Percentiles rank a stretch among this genome's conserved stretches.
phyloP scores from a whole-genome alignment of 257 asterid species.

The Apocynum venetum region DNA sequence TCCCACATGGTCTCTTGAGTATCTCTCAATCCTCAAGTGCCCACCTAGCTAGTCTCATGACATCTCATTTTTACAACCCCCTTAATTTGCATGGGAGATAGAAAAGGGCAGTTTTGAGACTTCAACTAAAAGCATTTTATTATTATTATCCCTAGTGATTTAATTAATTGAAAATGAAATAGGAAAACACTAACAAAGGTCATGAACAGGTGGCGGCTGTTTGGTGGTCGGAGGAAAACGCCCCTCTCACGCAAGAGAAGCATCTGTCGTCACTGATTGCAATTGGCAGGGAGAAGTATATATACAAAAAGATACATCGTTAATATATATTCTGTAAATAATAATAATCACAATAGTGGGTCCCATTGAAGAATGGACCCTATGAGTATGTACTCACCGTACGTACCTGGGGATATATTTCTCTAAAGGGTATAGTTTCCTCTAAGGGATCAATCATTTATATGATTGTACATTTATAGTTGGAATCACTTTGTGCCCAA shows the following conservation, averaged over 20 bases:
- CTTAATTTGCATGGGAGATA: not conserved
- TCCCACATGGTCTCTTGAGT: no score
- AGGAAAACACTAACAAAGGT: not conserved
- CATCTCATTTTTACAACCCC: no score
- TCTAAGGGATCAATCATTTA: no score
- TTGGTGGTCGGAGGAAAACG: constrained; percentile 36
- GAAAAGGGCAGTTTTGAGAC: not conserved
- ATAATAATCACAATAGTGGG: no score
- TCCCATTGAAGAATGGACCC: no score
- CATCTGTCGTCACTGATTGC: constrained; percentile 51
- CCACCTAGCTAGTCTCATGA: no score
- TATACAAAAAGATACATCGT: not conserved
- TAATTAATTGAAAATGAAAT: not conserved
- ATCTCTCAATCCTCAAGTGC: no score
- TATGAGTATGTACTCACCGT: no score
- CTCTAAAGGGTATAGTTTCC: no score
- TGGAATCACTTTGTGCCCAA: not conserved
- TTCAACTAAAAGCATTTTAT: not conserved
- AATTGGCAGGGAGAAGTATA: constrained; percentile 40
- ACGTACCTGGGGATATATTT: no score
- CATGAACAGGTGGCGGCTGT: constrained; percentile 54
- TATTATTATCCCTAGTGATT: not conserved
- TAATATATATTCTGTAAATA: no score
- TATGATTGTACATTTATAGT: not conserved
- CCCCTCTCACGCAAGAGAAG: constrained; percentile 51